Evolutionary conservation across 768 basidiomycete species (phyloP), one percentile per base, ranked within the genome.

Genomic region (Tylopilus subfusipes): DNA sequence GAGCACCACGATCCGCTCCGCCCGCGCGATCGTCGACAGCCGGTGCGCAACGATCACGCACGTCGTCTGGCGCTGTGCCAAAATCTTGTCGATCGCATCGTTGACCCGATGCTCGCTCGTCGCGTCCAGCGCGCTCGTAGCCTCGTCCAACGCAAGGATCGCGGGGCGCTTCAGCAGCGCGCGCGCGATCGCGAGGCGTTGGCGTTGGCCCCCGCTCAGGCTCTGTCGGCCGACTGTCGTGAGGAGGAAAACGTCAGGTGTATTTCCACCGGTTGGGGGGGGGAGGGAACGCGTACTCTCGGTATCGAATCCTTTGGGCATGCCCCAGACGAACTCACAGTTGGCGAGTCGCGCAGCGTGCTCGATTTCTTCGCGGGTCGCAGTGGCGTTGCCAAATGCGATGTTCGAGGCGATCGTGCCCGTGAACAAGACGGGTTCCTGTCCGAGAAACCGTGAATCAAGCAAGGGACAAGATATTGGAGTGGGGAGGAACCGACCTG

Each of bases 371-470:
- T 85, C 84, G 21, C 88, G 79, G 0, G 91, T 90, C 0, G 84
- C 90, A 19, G 79, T 73, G 10, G 82, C 78, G 46, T 86, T 81
- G 3, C 95, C 95, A 63, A 90, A 98, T 0, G 93, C 87, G 57
- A 96, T 98, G 63, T 98, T 98, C 2, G 90, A 89, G 3, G 93
- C 93, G 48, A 98, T 95, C 0, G 93, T 96, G 3, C 93, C 93
- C 3, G 88, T 87, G 71, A 97, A 97, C 27, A 97, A 71, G 3
- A 93, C 83, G 0, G 93, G 92, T 57, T 96, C 93, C 75, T 63
- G 4, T 8, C n/a, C 21, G 14, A 18, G 16, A 2, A 31, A 13
- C 11, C 11, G 18, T 48, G 22, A n/a, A 19, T 21, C 8, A 8
- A 19, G 27, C 9, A 9, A 19, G 4, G 21, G 4, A 3, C 1